Conservation (phyloP, 2,329 filamentous ascomycete genomes). For the Pyrenochaeta sp. region DNA sequence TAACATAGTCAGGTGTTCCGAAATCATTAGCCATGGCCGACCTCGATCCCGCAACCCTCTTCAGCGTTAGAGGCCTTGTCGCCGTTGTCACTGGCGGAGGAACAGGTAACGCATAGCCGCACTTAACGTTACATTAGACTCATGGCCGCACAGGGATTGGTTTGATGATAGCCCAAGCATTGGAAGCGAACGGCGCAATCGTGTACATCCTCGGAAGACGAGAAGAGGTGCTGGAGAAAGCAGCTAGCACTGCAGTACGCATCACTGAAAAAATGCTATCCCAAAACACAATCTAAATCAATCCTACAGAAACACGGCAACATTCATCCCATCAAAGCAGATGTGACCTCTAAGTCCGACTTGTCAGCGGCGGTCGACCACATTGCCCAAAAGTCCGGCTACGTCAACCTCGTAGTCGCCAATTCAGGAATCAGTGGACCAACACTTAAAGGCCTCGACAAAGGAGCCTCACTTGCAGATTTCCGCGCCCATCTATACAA, state of each 20-base stretch:
- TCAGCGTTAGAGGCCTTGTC: slow-evolving; percentile 27
- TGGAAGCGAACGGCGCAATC: slow-evolving; percentile 28
- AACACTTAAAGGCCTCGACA: not conserved
- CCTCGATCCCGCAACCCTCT: slow-evolving; percentile 16
- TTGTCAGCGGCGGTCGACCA: slow-evolving; percentile 11
- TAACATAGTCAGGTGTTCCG: not conserved
- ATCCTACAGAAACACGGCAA: slow-evolving; percentile 10
- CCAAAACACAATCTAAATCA: not conserved
- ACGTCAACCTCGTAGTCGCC: slow-evolving; percentile 21
- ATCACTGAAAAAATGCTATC: not conserved
- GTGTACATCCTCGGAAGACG: slow-evolving; percentile 32
- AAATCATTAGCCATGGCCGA: slow-evolving; percentile 18
- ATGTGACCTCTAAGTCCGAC: slow-evolving; percentile 18
- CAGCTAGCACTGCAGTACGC: slow-evolving; percentile 10
- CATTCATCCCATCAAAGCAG: slow-evolving; percentile 17
- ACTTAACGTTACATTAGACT: not conserved
- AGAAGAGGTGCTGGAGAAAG: slow-evolving; percentile 21
- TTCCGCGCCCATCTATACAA: slow-evolving; percentile 32
- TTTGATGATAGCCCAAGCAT: slow-evolving; percentile 28
- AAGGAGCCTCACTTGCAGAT: slow-evolving; percentile 9
- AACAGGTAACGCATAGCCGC: slow-evolving; percentile 10
- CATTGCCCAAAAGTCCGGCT: slow-evolving; percentile 10
- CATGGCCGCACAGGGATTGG: slow-evolving; percentile 19
- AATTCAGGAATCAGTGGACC: slow-evolving; percentile 21
- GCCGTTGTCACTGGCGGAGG: slow-evolving; percentile 32